Base-by-base conservation (phyloP, 768 basidiomycete genomes). In the Psilocybe cyanescens region DNA sequence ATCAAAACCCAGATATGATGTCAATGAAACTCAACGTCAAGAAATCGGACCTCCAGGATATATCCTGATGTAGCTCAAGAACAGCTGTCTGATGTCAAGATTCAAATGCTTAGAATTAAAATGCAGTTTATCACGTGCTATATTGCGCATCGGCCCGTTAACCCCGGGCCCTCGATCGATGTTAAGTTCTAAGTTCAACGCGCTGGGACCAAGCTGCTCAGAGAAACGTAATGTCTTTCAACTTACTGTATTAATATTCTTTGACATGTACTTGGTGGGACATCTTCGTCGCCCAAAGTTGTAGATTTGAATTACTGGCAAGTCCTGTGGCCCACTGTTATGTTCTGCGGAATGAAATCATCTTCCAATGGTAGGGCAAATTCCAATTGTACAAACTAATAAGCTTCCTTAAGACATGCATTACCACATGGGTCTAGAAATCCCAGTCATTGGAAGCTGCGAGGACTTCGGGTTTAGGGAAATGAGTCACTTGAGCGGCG, bases 381-480 rank as follows among this genome's bases (percentile, higher is more conserved):
- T 35, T 35, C 33, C 33, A 35, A 35, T 35, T 11, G 33, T 35
- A 35, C 6, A 35, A 2, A 35, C 6, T 6, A n/a, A 28, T 48
- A 17, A 48, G 17, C 33, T 35, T 35, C 33, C 33, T 35, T 7
- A 7, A 35, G 6, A 35, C 33, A 35, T 7, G 33, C 33, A 35
- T 35, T 35, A 35, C 33, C 33, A 11, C 33, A 35, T 35, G 11
- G 33, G 11, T 35, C 8, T 4, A 44, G 14, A 44, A 12, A 44
- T 14, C 41, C 41, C 14, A 44, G 41, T 44, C 41, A 44, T 12
- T 24, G 29, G 46, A 55, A 44, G 14, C 3, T 58, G 57, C 61
- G 61, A 54, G 52, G 56, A 47, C 57, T 19, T 49, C 61, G 61
- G 61, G 30, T 53, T 28, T 54, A 48, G 41, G 30, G 44, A 28